Evolutionary conservation across 2,329 filamentous ascomycete genomes (phyloP), one percentile per base, ranked within the genome.

Genomic region (Colletotrichum tofieldiae): DNA sequence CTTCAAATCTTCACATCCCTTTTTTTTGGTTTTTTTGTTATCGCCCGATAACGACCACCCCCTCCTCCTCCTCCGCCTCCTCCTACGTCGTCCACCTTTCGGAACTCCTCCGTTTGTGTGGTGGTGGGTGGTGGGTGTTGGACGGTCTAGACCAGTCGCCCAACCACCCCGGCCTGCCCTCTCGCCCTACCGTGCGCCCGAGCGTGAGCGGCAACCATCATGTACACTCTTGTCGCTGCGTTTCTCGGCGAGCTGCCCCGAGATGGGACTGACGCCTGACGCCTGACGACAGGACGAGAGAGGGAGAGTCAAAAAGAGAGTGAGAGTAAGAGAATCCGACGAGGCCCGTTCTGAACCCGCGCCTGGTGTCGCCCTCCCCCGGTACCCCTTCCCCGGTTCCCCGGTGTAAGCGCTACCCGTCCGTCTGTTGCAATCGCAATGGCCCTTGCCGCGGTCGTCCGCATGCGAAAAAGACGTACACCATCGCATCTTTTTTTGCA

Each of bases 301-400:
- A 29, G 47, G 16, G 4, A 26, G 16, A 51, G 23, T 55, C 18
- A 11, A 14, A 14, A 29, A n/a, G 26, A 32, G 26, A 11, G 7
- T 18, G 6, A 11, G 14, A 20, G 26, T 9, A 5, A n/a, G 18
- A 54, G 51, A 37, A 55, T 55, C 9, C 9, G 47, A 14, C 6
- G 23, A 51, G 5, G 29, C 29, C 49, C 26, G 49, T 52, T 52
- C 32, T 32, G 29, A 32, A 18, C 49, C 26, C 49, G 49, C 49
- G 16, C 29, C 16, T 11, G 51, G 51, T 61, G 29, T 41, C 20
- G 26, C 39, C 65, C 41, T 5, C 29, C 43, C 58, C 65, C 64
- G 69, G 65, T 45, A 54, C 55, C 51, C 58, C 29, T 68, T 37
- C 58, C 52, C 69, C 69, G 65, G 65, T 68, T 68, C 58, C 69